These are phyloP conservation scores for Rhodamnia rubescens DNA, from an alignment of 345 rosid genomes.

Conservation along the genomic window DNA sequence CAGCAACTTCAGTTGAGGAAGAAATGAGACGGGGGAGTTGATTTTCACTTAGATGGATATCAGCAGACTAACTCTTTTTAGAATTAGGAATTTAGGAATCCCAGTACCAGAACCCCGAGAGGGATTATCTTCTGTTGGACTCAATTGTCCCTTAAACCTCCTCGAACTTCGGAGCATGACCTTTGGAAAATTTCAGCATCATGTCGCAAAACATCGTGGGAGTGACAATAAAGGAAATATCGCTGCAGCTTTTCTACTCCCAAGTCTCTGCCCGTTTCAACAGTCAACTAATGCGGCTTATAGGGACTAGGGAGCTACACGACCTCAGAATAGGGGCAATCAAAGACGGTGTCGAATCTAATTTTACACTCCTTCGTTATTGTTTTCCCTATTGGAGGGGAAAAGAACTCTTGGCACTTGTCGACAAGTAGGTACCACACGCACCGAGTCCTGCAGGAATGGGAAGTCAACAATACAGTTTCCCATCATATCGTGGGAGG, in stretches of 20 bases:
- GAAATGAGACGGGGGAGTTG: background rate
- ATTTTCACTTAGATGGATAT: background rate
- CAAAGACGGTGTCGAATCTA: background rate
- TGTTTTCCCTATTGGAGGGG: background rate
- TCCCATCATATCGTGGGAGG: background rate
- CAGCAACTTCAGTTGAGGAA: background rate
- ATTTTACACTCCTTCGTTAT: background rate
- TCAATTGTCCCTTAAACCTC: background rate
- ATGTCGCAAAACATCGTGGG: background rate
- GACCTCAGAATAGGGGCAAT: background rate
- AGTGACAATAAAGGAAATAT: background rate
- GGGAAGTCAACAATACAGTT: background rate
- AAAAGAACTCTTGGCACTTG: background rate
- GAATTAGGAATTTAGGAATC: background rate
- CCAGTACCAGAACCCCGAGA: background rate
- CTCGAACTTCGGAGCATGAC: background rate
- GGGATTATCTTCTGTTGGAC: background rate
- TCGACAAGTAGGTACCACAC: background rate
- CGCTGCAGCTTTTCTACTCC: background rate
- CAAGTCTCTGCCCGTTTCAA: background rate
- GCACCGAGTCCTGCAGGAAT: background rate
- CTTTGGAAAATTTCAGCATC: background rate
- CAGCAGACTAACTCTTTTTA: background rate
- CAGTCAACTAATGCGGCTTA: slow-evolving; percentile 6
- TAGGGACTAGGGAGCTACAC: background rate